Base-by-base conservation (phyloP, 2,329 filamentous ascomycete genomes). In the Gliomastix tumulicola region DNA sequence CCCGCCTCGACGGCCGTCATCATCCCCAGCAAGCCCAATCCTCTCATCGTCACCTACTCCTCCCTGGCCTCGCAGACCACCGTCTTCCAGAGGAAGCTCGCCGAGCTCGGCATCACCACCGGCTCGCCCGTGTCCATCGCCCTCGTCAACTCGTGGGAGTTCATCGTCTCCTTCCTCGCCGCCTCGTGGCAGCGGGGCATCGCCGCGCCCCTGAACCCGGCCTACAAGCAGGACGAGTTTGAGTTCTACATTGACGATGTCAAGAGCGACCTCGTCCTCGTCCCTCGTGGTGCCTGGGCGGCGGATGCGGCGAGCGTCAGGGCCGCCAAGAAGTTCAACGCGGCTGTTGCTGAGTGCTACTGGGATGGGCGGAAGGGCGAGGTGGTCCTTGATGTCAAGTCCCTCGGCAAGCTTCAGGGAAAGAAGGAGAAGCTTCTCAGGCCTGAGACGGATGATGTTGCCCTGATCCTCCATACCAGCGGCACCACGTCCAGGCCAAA, bases 161-260 rank as follows among this genome's bases (percentile, higher is more conserved):
- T 94, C 63, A 84, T 94, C 54, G 79, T 92, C 39, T 80, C 86
- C 3, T 94, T 94, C 62, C 74, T 94, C 31, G 87, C 86, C n/a
- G 74, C 80, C 15, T 78, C 85, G n/a, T 88, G 82, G 78, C 87
- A 92, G 65, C 76, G 88, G 50, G 84, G 71, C 21, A 82, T 92
- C 48, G 87, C 87, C 7, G 88, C 88, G 4, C 88, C 87, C n/a
- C 67, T 94, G 46, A 94, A 94, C 59, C 79, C 87, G 28, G 82
- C 81, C 31, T 94, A 94, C 68, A 94, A 89, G 66, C 85, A 92
- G 61, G 81, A 81, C 39, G 87, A 94, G 59, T 92, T 90, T 56
- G 87, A 92, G 57, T 94, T 94, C 62, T 94, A 92, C 61, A 90
- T 94, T 51, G 82, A 88, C 45, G 87, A 94, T 55, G 70, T 94